Percentiles rank a stretch among this genome's conserved stretches.
Evolutionary conservation across 306 rosid genomes (phyloP).

Genomic region (Morella rubra): DNA sequence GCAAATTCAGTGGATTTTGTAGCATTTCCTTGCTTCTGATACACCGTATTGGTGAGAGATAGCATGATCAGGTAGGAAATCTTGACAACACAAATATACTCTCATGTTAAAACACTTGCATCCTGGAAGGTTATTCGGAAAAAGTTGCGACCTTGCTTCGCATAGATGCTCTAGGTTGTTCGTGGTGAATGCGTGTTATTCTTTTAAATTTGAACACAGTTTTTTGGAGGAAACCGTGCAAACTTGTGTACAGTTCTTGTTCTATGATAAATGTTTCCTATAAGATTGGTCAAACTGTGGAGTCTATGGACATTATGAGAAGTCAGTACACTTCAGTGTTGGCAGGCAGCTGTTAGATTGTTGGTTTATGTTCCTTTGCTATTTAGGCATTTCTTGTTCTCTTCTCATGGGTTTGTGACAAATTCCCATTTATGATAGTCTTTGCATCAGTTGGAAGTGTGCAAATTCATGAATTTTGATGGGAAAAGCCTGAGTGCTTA

Average conservation of each 20-base stretch:
- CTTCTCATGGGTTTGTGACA: not conserved
- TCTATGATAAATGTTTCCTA: too few species aligned
- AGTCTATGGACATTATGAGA: not conserved
- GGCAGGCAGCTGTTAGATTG: not conserved
- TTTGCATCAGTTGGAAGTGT: not conserved
- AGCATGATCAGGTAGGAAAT: too few species aligned
- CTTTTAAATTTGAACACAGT: too few species aligned
- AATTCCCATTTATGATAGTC: not conserved
- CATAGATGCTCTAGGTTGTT: not conserved
- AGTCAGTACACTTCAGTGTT: not conserved
- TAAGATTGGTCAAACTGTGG: not conserved
- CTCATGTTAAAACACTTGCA: not conserved
- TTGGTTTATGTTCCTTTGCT: not conserved
- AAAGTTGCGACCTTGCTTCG: not conserved
- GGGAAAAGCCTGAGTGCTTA: too few species aligned
- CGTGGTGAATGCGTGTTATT: not conserved
- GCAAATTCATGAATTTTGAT: too few species aligned
- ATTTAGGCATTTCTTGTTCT: not conserved
- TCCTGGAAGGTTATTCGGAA: not conserved
- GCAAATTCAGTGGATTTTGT: not conserved
- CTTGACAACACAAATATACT: not conserved
- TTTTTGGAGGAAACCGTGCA: too few species aligned
- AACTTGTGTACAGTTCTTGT: too few species aligned
- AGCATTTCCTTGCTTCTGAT: not conserved
- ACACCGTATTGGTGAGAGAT: not conserved